These are phyloP conservation scores for Pichia norvegensis DNA, from an alignment of 1,139 yeast species.

Conservation along the genomic window DNA sequence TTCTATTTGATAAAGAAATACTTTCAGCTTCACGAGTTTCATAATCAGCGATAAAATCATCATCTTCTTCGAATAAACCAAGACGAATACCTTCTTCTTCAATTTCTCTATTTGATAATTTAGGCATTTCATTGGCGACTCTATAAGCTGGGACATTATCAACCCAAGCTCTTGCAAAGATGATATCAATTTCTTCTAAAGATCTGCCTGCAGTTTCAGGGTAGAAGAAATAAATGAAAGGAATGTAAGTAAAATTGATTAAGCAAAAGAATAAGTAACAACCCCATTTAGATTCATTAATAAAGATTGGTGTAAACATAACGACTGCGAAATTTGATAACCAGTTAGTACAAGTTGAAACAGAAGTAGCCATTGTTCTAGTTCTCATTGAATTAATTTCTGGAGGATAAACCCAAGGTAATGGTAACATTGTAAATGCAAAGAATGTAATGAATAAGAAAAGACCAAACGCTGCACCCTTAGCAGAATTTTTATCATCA, in stretches of 20 bases:
- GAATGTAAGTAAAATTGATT: constrained; percentile 40
- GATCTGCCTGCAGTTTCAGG: constrained; percentile 62
- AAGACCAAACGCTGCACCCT: constrained; percentile 44
- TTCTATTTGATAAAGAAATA: background rate
- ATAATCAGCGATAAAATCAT: constrained; percentile 1
- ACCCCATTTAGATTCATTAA: constrained; percentile 35
- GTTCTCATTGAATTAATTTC: constrained; percentile 37
- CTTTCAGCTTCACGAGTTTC: constrained; percentile 1
- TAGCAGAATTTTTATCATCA: constrained; percentile 27
- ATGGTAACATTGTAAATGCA: constrained; percentile 32
- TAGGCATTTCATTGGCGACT: constrained; percentile 46
- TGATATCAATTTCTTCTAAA: constrained; percentile 55
- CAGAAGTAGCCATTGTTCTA: constrained; percentile 37
- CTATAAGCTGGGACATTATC: constrained; percentile 43
- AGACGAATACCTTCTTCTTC: constrained; percentile 42
- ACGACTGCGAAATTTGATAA: constrained; percentile 40
- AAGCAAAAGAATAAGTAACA: constrained; percentile 35
- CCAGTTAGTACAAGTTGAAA: constrained; percentile 49
- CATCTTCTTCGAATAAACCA: constrained; percentile 41
- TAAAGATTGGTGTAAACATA: constrained; percentile 43
- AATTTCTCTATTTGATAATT: constrained; percentile 37
- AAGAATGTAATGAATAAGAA: constrained; percentile 38
- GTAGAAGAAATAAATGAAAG: constrained; percentile 56
- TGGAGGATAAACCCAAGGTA: constrained; percentile 42
- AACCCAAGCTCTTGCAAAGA: constrained; percentile 41